Evolutionary conservation across 2,329 filamentous ascomycete genomes (phyloP).

Genomic region (Cordyceps farinosa): DNA sequence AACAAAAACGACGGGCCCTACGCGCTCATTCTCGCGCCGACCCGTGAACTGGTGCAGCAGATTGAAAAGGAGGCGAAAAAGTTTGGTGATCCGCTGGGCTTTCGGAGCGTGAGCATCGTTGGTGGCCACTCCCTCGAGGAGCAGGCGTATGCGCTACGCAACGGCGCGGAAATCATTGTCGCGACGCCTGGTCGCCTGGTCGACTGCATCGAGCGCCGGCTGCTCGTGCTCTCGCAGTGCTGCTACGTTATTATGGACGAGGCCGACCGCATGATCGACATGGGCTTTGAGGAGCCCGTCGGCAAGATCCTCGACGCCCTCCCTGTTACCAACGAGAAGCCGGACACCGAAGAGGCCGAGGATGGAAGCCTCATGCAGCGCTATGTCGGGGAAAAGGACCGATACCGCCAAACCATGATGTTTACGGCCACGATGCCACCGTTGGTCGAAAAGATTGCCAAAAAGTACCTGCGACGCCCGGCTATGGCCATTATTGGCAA

Average conservation of each 20-base stretch:
- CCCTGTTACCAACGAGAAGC: conserved; percentile 90
- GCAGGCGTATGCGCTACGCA: conserved; percentile 82
- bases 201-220: conserved; percentile 90
- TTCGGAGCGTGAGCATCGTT: conserved; percentile 95
- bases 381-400: conserved; percentile 68
- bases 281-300: conserved; percentile 95
- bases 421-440: conserved; percentile 98
- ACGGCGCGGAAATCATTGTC: conserved; percentile 96
- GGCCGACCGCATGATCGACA: conserved; percentile 97
- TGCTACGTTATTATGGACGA: conserved; percentile 99
- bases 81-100: conserved; percentile 85
- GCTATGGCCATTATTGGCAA: conserved; percentile 95
- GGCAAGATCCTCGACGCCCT: conserved; percentile 96
- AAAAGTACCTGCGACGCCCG: conserved; percentile 89
- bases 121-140: conserved; percentile 94
- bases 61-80: conserved; percentile 93
- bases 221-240: conserved; percentile 91
- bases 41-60: conserved; percentile 94
- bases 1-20: conserved; percentile 96
- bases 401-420: conserved; percentile 99
- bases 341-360: conserved; percentile 88
- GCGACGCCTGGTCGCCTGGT: conserved; percentile 97
- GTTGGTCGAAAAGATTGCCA: conserved; percentile 90
- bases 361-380: conserved; percentile 79
- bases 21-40: conserved; percentile 93